Conservation (phyloP, 805 yeast genomes). For the Myxozyma mucilagina region DNA sequence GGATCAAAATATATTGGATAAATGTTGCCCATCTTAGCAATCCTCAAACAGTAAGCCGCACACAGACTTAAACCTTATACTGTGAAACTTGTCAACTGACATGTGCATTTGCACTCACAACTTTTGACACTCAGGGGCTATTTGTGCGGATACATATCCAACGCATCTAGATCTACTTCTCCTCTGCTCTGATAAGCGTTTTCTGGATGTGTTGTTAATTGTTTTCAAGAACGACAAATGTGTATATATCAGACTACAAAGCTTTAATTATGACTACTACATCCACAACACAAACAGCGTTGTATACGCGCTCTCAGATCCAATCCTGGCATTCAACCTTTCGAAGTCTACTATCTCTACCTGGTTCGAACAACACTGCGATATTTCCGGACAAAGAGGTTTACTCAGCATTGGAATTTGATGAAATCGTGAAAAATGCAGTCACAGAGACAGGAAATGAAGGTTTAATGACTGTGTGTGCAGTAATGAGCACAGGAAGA, state of each 20-base stretch:
- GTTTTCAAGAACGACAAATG: neutral
- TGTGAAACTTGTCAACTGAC: too few species aligned
- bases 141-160: too few species aligned
- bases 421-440: neutral
- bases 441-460: neutral
- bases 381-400: neutral
- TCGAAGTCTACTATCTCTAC: neutral
- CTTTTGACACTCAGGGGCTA: too few species aligned
- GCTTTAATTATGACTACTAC: neutral
- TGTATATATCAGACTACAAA: neutral
- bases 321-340: conserved; percentile 1
- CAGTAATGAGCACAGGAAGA: neutral
- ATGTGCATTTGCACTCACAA: too few species aligned
- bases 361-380: neutral
- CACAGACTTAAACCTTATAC: too few species aligned
- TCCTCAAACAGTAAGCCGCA: too few species aligned
- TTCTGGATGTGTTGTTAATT: too few species aligned
- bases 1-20: too few species aligned
- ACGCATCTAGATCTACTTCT: too few species aligned
- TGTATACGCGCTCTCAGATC: neutral
- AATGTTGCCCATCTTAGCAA: too few species aligned
- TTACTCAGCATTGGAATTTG: neutral
- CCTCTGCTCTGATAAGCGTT: too few species aligned
- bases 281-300: neutral
- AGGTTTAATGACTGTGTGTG: neutral